A percentile compares a stretch with the other conserved stretches of the same genome.
These are phyloP conservation scores for Metschnikowia arizonensis DNA, from an alignment of 805 yeast genomes.

Conservation along the genomic window DNA sequence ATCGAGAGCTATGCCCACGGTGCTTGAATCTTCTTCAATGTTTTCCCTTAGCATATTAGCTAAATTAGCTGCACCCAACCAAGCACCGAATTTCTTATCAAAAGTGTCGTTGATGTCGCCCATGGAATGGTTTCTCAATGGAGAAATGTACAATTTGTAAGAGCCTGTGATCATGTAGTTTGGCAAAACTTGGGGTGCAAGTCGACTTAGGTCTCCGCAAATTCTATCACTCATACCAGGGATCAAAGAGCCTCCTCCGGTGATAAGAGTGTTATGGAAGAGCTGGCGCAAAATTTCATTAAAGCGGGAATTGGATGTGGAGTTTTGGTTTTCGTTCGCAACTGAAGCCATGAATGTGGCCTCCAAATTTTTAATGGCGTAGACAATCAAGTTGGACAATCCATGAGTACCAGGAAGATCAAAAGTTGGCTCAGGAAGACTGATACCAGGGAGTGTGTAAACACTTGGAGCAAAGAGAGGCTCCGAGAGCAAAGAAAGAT, in stretches of 20 bases:
- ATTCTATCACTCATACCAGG: slow-evolving; percentile 55
- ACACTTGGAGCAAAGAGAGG: slow-evolving; percentile 65
- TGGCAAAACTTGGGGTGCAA: slow-evolving; percentile 44
- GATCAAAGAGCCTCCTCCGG: slow-evolving; percentile 57
- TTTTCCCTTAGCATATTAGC: slow-evolving; percentile 55
- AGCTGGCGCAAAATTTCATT: slow-evolving; percentile 37
- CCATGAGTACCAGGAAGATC: slow-evolving; percentile 49
- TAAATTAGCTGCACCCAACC: slow-evolving; percentile 73
- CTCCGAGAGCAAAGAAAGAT: slow-evolving; percentile 56
- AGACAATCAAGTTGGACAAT: slow-evolving; percentile 37
- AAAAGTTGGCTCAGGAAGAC: slow-evolving; percentile 32
- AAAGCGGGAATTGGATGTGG: slow-evolving; percentile 30
- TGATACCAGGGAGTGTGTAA: slow-evolving; percentile 40
- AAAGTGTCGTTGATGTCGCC: slow-evolving; percentile 33
- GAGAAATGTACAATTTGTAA: slow-evolving; percentile 19
- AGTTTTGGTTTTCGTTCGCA: slow-evolving; percentile 19
- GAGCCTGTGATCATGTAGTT: slow-evolving; percentile 33
- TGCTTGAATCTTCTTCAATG: slow-evolving; percentile 20
- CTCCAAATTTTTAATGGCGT: slow-evolving; percentile 36
- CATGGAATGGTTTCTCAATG: slow-evolving; percentile 23
- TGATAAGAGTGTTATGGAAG: slow-evolving; percentile 46
- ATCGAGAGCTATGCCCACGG: slow-evolving; percentile 38
- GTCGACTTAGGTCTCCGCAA: slow-evolving; percentile 49
- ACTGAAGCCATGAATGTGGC: slow-evolving; percentile 27
- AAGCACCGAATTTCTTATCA: slow-evolving; percentile 57